Evolutionary conservation across 2,329 filamentous ascomycete species (phyloP), one percentile per base, ranked within the genome.

Genomic region (Nigrospora osmanthi): DNA sequence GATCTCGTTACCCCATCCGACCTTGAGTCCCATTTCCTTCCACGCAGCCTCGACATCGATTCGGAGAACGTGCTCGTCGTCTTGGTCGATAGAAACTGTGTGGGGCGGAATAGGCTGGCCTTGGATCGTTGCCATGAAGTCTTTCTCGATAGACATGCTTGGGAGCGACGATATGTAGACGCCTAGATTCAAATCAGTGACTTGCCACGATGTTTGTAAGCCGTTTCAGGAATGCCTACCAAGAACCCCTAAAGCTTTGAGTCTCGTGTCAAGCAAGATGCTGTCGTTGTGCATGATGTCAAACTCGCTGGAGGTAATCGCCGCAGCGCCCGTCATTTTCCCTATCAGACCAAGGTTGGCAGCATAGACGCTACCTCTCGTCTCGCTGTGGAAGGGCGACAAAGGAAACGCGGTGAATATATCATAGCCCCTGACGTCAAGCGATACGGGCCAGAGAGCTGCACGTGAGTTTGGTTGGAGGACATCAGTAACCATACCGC

Each of bases 301-400:
- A 38, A 83, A 74, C 28, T 76, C 72, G n/a, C 71, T 82, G 34
- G 71, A 73, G 1, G 84, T 69, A 9, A 95, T 75, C 0, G 89
- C 89, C 1, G 88, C 89, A 1, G 84, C 81, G 0, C 89, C 91
- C 0, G 89, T 89, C 87, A 97, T 95, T 64, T 96, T 95, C 2
- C 78, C 85, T 4, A 95, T 52, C 2, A 97, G 69, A 0, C 91
- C 91, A 1, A 97, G 64, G 15, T 85, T 81, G 1, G 87, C 81
- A 2, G 90, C 70, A 37, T 66, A 67, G 0, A 83, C 67, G 16
- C 60, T 50, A 34, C 68, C 57, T 38, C 58, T 58, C 2, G 56
- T 57, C 38, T 69, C 60, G n/a, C 66, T 68, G 1, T 67, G 62
- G 51, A 91, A 81, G 0, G 70, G 62, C 1, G 72, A 71, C 2